Base-by-base conservation (phyloP, 2,329 filamentous ascomycete species). In the Westerdykella sp. region DNA sequence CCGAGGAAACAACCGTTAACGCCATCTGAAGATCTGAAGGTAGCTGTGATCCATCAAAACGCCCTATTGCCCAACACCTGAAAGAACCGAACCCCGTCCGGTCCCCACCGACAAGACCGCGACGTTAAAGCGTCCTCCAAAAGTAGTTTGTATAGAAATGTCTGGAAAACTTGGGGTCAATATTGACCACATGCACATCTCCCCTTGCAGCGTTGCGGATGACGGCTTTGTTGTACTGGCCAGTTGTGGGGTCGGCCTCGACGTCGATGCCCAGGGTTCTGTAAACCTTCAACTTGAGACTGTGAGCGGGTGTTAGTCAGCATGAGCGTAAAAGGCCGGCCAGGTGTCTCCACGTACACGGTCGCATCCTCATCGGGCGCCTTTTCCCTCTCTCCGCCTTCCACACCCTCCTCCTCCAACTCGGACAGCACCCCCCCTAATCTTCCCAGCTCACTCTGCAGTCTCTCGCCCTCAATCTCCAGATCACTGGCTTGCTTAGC, bases 131-230 rank as follows among this genome's bases (percentile, higher is more conserved):
- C 23, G 83, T 91, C 59, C 88, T 78, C 93, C 93, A 98, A 62
- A 97, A 94, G 66, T 95, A 95, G 59, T 95, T 94, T 16, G 90
- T 87, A 60, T 96, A 95, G 62, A 94, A 96, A 66, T 85, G 91
- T 49, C 83, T 78, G 45, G 87, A 91, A 66, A 95, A 90, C 71
- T 93, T 95, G 57, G 85, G 83, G 58, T 97, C 90, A 65, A 98
- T 83, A 60, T 95, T 95, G 47, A 98, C 84, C 39, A 97, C 87
- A 65, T 95, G 87, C 40, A 97, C 88, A 64, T 97, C 90, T 7
- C 89, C 90, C 72, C 89, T 91, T 52, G 81, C 77, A 47, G 83
- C 83, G 63, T 95, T 96, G 49, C 88, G 75, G 53, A 97, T 84
- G 14, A 95, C 79, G 1, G 90, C 91, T 61, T 87, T 86, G 55